Conservation (phyloP, 1,284 basidiomycete genomes). For the Mrakiaceae sp. region DNA sequence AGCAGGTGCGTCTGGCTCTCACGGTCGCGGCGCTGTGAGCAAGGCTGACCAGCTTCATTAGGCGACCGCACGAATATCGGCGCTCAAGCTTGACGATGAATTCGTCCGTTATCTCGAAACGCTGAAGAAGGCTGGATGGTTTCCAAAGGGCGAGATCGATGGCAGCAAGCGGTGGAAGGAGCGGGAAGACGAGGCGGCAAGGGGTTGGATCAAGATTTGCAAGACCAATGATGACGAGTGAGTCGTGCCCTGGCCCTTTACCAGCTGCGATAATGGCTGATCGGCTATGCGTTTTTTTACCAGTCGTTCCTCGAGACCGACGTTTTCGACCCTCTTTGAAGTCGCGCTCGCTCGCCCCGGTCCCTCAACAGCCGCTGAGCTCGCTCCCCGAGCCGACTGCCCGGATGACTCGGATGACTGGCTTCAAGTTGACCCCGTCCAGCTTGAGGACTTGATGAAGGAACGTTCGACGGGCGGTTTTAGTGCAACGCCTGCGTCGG, state of each 20-base stretch:
- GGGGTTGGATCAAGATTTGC: constrained; percentile 40
- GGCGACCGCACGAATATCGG: constrained; percentile 19
- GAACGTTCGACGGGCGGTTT: neutral
- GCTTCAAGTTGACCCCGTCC: constrained; percentile 33
- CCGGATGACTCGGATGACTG: constrained; percentile 33
- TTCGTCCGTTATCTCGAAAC: constrained; percentile 57
- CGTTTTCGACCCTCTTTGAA: constrained; percentile 30
- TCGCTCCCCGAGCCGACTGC: constrained; percentile 9
- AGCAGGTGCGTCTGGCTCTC: constrained; percentile 38
- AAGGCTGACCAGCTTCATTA: constrained; percentile 14
- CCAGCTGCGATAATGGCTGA: neutral
- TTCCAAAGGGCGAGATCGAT: constrained; percentile 52
- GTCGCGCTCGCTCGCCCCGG: constrained; percentile 5
- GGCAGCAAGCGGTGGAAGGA: constrained; percentile 63
- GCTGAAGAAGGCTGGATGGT: constrained; percentile 56
- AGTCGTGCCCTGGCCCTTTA: constrained; percentile 43
- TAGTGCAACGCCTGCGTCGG: neutral
- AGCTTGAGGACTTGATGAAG: constrained; percentile 29
- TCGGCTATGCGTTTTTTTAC: neutral
- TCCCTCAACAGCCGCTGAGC: neutral
- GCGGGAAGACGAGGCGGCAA: constrained; percentile 57
- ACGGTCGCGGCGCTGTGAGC: neutral
- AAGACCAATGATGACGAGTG: constrained; percentile 60
- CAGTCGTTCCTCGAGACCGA: constrained; percentile 1
- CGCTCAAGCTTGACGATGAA: constrained; percentile 50